These are phyloP conservation scores for Talaromyces funiculosus DNA, from an alignment of 2,329 filamentous ascomycete species.

Conservation along the genomic window DNA sequence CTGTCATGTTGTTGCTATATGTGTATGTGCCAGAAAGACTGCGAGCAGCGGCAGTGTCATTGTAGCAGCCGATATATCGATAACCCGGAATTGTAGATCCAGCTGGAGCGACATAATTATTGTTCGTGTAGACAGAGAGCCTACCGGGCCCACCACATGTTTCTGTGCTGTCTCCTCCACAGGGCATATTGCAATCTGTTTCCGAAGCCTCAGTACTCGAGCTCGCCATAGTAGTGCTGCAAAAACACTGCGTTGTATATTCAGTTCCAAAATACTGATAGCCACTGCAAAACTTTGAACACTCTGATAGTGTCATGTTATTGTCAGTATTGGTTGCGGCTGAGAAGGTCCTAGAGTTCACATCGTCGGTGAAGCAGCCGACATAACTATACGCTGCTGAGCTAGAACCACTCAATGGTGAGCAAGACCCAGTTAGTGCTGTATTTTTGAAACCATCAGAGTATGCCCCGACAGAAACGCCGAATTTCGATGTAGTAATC, in stretches of 20 bases:
- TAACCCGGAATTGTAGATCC: slow-evolving; percentile 6
- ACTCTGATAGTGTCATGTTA: slow-evolving; percentile 24
- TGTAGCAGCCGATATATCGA: slow-evolving; percentile 8
- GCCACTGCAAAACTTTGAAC: slow-evolving; percentile 22
- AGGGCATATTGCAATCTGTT: slow-evolving; percentile 49
- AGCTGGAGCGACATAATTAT: slow-evolving; percentile 25
- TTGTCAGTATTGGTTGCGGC: slow-evolving; percentile 11
- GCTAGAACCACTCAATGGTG: not conserved
- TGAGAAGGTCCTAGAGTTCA: slow-evolving; percentile 15
- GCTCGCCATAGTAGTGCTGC: slow-evolving; percentile 18
- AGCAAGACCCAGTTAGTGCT: slow-evolving; percentile 9
- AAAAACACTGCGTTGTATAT: slow-evolving; percentile 26
- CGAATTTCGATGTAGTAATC: slow-evolving; percentile 10
- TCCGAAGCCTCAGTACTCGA: slow-evolving; percentile 19
- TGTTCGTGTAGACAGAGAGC: slow-evolving; percentile 50
- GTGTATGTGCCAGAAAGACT: slow-evolving; percentile 9
- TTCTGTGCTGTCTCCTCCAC: slow-evolving; percentile 34
- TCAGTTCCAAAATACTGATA: slow-evolving; percentile 28
- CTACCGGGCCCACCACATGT: slow-evolving; percentile 27
- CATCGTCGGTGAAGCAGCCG: slow-evolving; percentile 27
- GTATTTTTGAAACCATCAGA: slow-evolving; percentile 10
- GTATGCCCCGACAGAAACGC: not conserved
- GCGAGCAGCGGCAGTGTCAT: slow-evolving; percentile 8
- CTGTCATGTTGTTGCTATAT: slow-evolving; percentile 7
- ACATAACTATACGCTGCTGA: slow-evolving; percentile 15